Base-by-base conservation (phyloP, 192 early-diverging fungal genomes). In the Rhizoclosmatium globosum region DNA sequence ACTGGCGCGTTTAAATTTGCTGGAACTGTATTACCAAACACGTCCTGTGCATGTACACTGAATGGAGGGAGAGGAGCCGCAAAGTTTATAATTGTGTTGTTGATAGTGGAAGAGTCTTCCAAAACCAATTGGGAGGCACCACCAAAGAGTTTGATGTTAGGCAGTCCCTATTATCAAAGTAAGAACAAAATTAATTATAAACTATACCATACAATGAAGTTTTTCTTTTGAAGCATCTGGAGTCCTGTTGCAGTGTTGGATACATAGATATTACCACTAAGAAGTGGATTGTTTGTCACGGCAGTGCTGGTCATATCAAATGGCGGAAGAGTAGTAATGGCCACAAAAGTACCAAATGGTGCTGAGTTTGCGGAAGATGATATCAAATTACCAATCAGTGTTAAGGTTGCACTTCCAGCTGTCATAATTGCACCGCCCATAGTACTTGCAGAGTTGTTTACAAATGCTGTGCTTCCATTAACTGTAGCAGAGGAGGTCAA, bases 61-160 rank as follows among this genome's bases (percentile, higher is more conserved):
- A 68, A 68, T 13, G 39, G 42, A n/a, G 67, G 67, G 45, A 68
- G 42, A 17, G 67, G 19, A 3, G 67, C 39, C 17, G 67, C 67
- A 68, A 68, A 68, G 45, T 68, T 68, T 23, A 68, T 46, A 13
- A 68, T 43, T 21, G 67, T 42, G 67, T 68, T 68, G n/a, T 68
- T 46, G 42, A 68, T 42, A 43, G 17, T 68, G 3, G 67, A 17
- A 2, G 39, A 15, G 45, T 68, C 45, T 39, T 46, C 17, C 15
- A 68, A 13, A 43, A 47, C 17, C 13, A 68, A 13, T 2, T 7
- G 7, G 23, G 67, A 42, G 7, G 67, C 67, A 42, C 42, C 43
- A 9, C 67, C 67, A 41, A 9, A 19, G 13, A 68, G 43, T 19
- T 41, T n/a, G 17, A 68, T 43, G n/a, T 68, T 68, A 9, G 67